A percentile compares a stretch with the other conserved stretches of the same genome.
These are phyloP conservation scores for Arthrobotrys sphaeroides DNA, from an alignment of 2,329 filamentous ascomycete genomes.

Conservation along the genomic window DNA sequence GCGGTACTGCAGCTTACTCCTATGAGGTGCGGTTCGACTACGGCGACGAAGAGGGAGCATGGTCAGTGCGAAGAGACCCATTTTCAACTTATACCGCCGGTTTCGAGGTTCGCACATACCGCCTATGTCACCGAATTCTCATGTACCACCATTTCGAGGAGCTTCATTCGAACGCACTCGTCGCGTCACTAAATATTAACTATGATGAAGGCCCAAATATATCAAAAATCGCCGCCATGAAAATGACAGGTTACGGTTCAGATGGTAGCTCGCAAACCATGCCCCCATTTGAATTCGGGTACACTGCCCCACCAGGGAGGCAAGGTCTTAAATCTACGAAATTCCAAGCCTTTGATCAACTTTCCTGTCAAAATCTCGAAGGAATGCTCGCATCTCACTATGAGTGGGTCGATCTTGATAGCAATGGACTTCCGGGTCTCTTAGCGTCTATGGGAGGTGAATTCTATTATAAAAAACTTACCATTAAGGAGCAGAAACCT, in stretches of 20 bases:
- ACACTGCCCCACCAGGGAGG: conserved; percentile 22
- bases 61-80: conserved; percentile 58
- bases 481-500: background rate
- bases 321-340: background rate
- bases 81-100: conserved; percentile 58
- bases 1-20: conserved; percentile 43
- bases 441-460: conserved; percentile 22
- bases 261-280: too few species aligned
- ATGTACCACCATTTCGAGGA: conserved; percentile 60
- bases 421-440: conserved; percentile 56
- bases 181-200: background rate
- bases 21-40: conserved; percentile 60
- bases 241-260: background rate
- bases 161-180: background rate
- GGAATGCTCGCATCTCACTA: conserved; percentile 6
- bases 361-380: background rate
- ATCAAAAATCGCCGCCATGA: background rate
- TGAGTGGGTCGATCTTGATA: conserved; percentile 58
- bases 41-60: conserved; percentile 59
- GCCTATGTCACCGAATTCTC: conserved; percentile 59
- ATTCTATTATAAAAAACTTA: conserved; percentile 52
- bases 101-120: conserved; percentile 60
- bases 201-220: background rate
- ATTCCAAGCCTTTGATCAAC: too few species aligned
- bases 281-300: background rate